Percentiles rank a stretch among this genome's conserved stretches.
phyloP scores from a whole-genome alignment of 2,329 filamentous ascomycete species.

The Cordyceps sp. region DNA sequence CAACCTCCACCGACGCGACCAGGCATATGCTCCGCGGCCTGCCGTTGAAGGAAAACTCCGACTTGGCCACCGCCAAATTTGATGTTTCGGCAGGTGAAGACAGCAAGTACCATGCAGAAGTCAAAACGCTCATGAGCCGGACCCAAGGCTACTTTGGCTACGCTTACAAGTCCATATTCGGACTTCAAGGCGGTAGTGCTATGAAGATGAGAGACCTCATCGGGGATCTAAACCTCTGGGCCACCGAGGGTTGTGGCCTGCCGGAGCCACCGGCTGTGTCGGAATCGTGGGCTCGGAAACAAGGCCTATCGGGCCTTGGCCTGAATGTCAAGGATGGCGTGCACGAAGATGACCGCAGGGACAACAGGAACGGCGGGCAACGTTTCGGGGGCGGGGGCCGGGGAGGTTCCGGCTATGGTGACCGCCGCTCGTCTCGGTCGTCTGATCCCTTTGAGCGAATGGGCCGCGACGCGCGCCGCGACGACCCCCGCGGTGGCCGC shows the following conservation, averaged over 20 bases:
- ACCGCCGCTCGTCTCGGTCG: conserved; percentile 4
- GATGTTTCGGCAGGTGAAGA: too few relatives aligned
- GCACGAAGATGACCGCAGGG: not conserved
- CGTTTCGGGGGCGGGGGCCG: conserved; percentile 5
- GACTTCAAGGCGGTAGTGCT: conserved; percentile 18
- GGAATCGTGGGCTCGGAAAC: conserved; percentile 10
- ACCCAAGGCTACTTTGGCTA: conserved; percentile 13
- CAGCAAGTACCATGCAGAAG: too few relatives aligned
- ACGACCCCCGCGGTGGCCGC: conserved; percentile 7
- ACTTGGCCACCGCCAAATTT: conserved; percentile 29
- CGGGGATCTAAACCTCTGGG: conserved; percentile 36
- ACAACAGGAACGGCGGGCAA: not conserved
- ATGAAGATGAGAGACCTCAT: conserved; percentile 23
- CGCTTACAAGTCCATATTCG: conserved; percentile 42
- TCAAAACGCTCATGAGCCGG: too few relatives aligned
- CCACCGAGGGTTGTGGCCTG: conserved; percentile 33
- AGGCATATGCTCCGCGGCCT: conserved; percentile 37
- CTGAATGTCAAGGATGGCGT: conserved; percentile 16
- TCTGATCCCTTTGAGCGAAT: conserved; percentile 12
- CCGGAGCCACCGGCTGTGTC: conserved; percentile 24
- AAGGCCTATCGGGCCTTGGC: conserved; percentile 14
- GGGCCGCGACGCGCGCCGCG: conserved; percentile 9
- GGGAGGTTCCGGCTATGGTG: conserved; percentile 2
- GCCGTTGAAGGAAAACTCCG: conserved; percentile 41
- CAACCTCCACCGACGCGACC: conserved; percentile 31